Percentiles rank a stretch among this genome's conserved stretches.
Conservation (phyloP, 192 early-diverging fungal species). For the Oehlia diaphana region DNA sequence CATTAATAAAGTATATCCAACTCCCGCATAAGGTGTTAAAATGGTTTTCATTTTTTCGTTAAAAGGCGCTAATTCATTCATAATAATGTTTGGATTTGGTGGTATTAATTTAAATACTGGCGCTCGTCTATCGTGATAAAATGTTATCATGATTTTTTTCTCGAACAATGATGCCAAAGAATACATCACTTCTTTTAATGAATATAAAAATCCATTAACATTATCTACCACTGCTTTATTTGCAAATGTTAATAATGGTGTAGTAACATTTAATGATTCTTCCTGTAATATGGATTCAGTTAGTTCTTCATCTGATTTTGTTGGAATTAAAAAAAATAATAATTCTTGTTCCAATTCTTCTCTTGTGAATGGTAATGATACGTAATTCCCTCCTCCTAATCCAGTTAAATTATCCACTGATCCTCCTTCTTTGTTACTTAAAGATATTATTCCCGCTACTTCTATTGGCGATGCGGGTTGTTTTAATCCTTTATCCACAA, state of each 20-base stretch:
- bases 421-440: background rate
- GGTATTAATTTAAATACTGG: constrained; percentile 12
- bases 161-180: constrained; percentile 2
- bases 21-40: constrained; percentile 10
- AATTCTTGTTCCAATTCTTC: constrained; percentile 15
- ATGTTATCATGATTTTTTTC: constrained; percentile 3
- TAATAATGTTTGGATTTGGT: background rate
- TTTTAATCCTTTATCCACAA: background rate
- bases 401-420: background rate
- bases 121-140: constrained; percentile 16
- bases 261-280: background rate
- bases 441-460: background rate
- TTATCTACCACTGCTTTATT: constrained; percentile 16
- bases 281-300: background rate
- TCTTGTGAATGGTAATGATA: background rate
- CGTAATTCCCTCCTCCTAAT: background rate
- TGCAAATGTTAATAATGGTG: background rate
- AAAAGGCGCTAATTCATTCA: constrained; percentile 10
- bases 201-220: constrained; percentile 16
- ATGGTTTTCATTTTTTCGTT: background rate
- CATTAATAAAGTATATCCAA: constrained; percentile 21
- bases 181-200: constrained; percentile 8
- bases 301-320: background rate
- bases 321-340: constrained; percentile 13
- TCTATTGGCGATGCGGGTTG: background rate